Percentiles rank a stretch among this genome's conserved stretches.
Conservation (phyloP, 495 filamentous ascomycete species). For the Cryomyces antarcticus region DNA sequence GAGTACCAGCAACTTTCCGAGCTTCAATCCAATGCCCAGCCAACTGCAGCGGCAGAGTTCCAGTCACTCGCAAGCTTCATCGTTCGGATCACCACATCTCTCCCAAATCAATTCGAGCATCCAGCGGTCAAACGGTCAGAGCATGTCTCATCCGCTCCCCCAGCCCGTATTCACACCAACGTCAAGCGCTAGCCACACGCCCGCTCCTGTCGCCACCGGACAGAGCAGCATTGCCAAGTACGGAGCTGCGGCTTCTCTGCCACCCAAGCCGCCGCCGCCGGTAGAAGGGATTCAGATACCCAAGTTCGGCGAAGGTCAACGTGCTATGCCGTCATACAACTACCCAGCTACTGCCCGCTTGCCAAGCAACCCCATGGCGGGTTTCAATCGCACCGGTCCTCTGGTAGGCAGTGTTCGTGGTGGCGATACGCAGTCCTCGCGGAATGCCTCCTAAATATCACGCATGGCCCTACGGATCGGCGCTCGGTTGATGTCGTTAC, state of each 20-base stretch:
- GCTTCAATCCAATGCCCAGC: background rate
- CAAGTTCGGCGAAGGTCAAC: slow-evolving; percentile 7
- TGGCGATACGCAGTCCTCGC: too few relatives aligned
- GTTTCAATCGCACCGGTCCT: too few relatives aligned
- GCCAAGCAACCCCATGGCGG: background rate
- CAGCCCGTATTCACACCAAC: slow-evolving; percentile 5
- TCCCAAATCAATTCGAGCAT: slow-evolving; percentile 1
- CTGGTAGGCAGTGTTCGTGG: too few relatives aligned
- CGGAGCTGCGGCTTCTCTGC: slow-evolving; percentile 21
- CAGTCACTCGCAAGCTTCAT: slow-evolving; percentile 1
- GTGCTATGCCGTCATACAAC: background rate
- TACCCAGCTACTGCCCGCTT: background rate
- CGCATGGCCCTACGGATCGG: too few relatives aligned
- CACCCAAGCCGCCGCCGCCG: slow-evolving; percentile 23
- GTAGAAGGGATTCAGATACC: slow-evolving; percentile 8
- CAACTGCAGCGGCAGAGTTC: slow-evolving; percentile 2
- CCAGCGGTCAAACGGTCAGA: slow-evolving; percentile 2
- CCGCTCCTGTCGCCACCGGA: slow-evolving; percentile 3
- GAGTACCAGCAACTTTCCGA: background rate
- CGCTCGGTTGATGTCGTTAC: too few relatives aligned
- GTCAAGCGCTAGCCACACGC: slow-evolving; percentile 1
- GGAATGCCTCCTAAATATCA: too few relatives aligned
- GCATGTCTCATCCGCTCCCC: slow-evolving; percentile 8
- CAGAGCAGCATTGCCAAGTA: slow-evolving; percentile 24
- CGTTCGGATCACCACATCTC: slow-evolving; percentile 1